Conservation (phyloP, 192 early-diverging fungal species). For the Coemansia sp. region DNA sequence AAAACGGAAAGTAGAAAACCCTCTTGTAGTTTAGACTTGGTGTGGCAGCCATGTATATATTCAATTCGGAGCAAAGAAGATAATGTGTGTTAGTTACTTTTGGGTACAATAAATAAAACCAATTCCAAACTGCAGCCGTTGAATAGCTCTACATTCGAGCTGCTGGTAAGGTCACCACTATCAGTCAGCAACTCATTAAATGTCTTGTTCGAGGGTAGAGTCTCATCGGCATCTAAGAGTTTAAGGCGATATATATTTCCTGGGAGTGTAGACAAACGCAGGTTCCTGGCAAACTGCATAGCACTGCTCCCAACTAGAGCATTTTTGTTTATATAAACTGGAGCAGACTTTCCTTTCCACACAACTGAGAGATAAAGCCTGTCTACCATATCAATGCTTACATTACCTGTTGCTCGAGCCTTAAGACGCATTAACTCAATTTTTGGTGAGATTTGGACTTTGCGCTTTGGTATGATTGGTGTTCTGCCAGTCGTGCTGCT, state of each 20-base stretch:
- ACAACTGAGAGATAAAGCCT: slow-evolving; percentile 31
- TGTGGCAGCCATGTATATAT: not conserved
- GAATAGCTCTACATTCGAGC: slow-evolving; percentile 2
- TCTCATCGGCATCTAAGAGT: slow-evolving; percentile 3
- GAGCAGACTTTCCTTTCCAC: slow-evolving; percentile 18
- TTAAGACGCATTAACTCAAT: slow-evolving; percentile 52
- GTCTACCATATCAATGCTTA: slow-evolving; percentile 34
- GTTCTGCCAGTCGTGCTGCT: not conserved
- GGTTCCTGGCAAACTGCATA: slow-evolving; percentile 24
- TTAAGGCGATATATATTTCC: slow-evolving; percentile 21
- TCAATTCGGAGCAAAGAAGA: not conserved
- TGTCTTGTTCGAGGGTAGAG: slow-evolving; percentile 23
- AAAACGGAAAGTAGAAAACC: no score
- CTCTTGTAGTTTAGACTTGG: no score
- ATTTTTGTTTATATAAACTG: slow-evolving; percentile 28
- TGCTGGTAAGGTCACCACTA: not conserved
- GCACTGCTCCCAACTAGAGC: slow-evolving; percentile 36
- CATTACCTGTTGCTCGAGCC: slow-evolving; percentile 37
- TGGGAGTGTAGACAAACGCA: slow-evolving; percentile 27
- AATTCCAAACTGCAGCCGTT: slow-evolving; percentile 45
- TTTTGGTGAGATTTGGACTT: slow-evolving; percentile 18
- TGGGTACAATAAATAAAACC: not conserved
- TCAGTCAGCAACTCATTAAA: slow-evolving; percentile 13
- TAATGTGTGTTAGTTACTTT: not conserved
- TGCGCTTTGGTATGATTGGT: not conserved